Percentiles rank a stretch among this genome's conserved stretches.
Evolutionary conservation across 495 filamentous ascomycete species (phyloP).

Genomic region (Apiosordaria backusii): DNA sequence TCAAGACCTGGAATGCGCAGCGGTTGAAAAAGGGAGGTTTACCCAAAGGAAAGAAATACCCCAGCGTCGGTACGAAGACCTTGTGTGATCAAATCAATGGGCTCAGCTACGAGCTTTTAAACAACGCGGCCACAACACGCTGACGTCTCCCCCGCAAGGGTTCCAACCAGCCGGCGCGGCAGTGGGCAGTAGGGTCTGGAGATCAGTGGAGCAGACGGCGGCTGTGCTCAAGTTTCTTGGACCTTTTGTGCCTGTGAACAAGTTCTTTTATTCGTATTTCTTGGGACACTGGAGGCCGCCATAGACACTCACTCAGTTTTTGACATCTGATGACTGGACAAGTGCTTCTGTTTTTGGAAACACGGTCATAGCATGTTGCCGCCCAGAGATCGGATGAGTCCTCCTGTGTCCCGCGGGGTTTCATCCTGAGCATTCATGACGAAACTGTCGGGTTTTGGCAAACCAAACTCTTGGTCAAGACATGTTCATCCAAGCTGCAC

Average conservation of each 20-base stretch:
- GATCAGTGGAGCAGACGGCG: slow-evolving; percentile 21
- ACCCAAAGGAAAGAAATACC: neutral
- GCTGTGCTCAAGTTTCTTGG: slow-evolving; percentile 5
- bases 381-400: neutral
- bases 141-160: slow-evolving; percentile 16
- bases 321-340: neutral
- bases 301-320: neutral
- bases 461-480: neutral
- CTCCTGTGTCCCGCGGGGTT: neutral
- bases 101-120: neutral
- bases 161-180: neutral
- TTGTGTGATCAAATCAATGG: neutral
- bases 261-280: neutral
- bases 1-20: neutral
- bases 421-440: slow-evolving; percentile 9
- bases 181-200: slow-evolving; percentile 1
- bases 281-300: neutral
- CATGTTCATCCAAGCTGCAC: neutral
- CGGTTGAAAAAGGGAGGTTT: neutral
- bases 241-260: neutral
- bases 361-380: slow-evolving; percentile 2
- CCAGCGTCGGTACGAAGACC: neutral
- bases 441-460: slow-evolving; percentile 2
- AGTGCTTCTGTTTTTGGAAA: slow-evolving; percentile 15
- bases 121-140: slow-evolving; percentile 11